phyloP scores from a whole-genome alignment of 2,329 filamentous ascomycete genomes.

The Cladobotryum protrusum region DNA sequence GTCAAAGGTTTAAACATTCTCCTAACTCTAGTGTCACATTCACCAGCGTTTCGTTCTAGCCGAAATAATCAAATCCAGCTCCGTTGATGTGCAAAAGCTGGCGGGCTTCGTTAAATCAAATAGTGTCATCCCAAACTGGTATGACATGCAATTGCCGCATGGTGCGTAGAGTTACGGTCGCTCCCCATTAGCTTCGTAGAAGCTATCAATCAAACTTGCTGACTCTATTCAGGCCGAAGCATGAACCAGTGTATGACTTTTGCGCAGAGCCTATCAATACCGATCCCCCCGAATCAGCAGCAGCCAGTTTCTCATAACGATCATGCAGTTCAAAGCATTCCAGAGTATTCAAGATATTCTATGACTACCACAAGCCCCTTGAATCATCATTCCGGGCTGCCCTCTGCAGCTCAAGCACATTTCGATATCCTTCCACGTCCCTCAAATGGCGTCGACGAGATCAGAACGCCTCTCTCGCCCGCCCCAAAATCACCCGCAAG shows the following conservation, averaged over 20 bases:
- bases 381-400: not conserved
- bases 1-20: not conserved
- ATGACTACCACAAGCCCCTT: not conserved
- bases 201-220: not conserved
- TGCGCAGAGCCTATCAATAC: slow-evolving; percentile 32
- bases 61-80: slow-evolving; percentile 53
- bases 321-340: slow-evolving; percentile 2
- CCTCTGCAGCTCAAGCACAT: slow-evolving; percentile 7
- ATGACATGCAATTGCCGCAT: slow-evolving; percentile 41
- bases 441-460: slow-evolving; percentile 10
- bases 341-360: slow-evolving; percentile 5
- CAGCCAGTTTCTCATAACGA: slow-evolving; percentile 6
- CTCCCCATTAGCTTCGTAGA: not conserved
- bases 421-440: slow-evolving; percentile 20
- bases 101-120: slow-evolving; percentile 41
- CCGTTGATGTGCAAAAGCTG: slow-evolving; percentile 40
- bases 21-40: not conserved
- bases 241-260: slow-evolving; percentile 40
- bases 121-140: slow-evolving; percentile 38
- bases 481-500: slow-evolving; percentile 2
- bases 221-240: slow-evolving; percentile 34
- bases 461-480: slow-evolving; percentile 9
- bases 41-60: slow-evolving; percentile 49
- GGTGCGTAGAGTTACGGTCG: slow-evolving; percentile 29
- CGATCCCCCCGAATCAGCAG: slow-evolving; percentile 13